Percentiles rank a stretch among this genome's conserved stretches.
phyloP scores from a whole-genome alignment of 208 protist species.

The Trypanosoma grayi region DNA sequence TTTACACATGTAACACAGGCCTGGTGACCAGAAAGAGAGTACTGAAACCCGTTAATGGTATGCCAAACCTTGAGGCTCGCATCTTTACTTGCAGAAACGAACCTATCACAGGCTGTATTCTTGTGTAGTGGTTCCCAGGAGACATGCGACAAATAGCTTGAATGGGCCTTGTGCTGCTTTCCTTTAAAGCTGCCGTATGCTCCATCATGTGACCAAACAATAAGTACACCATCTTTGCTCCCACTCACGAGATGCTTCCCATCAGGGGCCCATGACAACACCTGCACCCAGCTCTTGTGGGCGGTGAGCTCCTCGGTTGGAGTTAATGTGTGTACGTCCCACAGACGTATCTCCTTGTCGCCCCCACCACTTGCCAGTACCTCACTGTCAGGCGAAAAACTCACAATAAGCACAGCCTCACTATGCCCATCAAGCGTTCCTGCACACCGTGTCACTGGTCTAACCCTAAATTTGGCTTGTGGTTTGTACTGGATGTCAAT shows the following conservation, averaged over 20 bases:
- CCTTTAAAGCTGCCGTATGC: constrained; percentile 76
- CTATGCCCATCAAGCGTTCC: constrained; percentile 93
- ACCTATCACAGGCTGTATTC: constrained; percentile 73
- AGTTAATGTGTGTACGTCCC: constrained; percentile 96
- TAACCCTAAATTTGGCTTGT: constrained; percentile 97
- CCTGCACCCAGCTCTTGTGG: constrained; percentile 96
- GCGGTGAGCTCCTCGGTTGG: constrained; percentile 89
- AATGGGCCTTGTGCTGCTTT: constrained; percentile 90
- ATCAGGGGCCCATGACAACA: constrained; percentile 96
- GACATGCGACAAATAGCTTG: constrained; percentile 94
- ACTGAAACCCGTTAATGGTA: constrained; percentile 45
- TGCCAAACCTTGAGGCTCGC: constrained; percentile 91
- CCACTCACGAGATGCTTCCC: constrained; percentile 91
- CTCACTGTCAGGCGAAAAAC: constrained; percentile 95
- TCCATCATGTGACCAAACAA: constrained; percentile 91
- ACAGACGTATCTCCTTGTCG: constrained; percentile 97
- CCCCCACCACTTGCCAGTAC: constrained; percentile 93
- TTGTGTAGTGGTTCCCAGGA: constrained; percentile 96
- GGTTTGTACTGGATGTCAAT: constrained; percentile 93
- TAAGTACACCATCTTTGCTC: constrained; percentile 92
- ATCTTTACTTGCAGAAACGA: constrained; percentile 94
- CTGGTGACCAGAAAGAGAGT: constrained; percentile 95
- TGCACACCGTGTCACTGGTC: constrained; percentile 94
- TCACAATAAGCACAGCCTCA: constrained; percentile 92
- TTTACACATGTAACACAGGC: constrained; percentile 95